phyloP scores from a whole-genome alignment of 2,329 filamentous ascomycete genomes.

The Rosellinia necatrix region DNA sequence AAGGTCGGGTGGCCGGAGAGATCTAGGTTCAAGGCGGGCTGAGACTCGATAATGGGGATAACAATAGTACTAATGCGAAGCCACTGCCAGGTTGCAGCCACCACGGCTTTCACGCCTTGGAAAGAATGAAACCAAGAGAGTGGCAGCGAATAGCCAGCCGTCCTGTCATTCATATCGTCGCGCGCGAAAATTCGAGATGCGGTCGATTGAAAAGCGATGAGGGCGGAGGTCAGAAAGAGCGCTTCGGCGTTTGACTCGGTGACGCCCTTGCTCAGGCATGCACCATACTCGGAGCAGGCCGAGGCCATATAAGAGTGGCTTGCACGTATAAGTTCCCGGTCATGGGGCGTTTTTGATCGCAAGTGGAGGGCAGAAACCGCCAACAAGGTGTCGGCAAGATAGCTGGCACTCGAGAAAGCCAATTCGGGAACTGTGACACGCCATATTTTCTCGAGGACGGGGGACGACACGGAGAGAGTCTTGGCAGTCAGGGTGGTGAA shows the following conservation, averaged over 20 bases:
- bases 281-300: conserved; percentile 64
- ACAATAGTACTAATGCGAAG: conserved; percentile 62
- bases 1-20: conserved; percentile 60
- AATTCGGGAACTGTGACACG: conserved; percentile 62
- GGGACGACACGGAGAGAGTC: conserved; percentile 60
- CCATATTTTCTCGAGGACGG: conserved; percentile 61
- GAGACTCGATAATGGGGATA: conserved; percentile 65
- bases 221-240: conserved; percentile 64
- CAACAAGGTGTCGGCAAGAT: conserved; percentile 66
- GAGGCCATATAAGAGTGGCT: conserved; percentile 70
- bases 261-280: conserved; percentile 60
- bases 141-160: conserved; percentile 59
- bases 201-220: conserved; percentile 70
- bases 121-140: conserved; percentile 70
- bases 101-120: conserved; percentile 68
- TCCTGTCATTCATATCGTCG: conserved; percentile 52
- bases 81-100: conserved; percentile 68
- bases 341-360: conserved; percentile 59
- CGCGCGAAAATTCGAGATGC: conserved; percentile 66
- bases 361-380: conserved; percentile 68
- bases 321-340: conserved; percentile 63
- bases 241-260: conserved; percentile 64
- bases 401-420: conserved; percentile 62
- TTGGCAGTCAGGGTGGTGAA: conserved; percentile 65
- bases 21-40: conserved; percentile 65